Evolutionary conservation across 163 green algal species (phyloP).

Genomic region (Scenedesmus sp.): DNA sequence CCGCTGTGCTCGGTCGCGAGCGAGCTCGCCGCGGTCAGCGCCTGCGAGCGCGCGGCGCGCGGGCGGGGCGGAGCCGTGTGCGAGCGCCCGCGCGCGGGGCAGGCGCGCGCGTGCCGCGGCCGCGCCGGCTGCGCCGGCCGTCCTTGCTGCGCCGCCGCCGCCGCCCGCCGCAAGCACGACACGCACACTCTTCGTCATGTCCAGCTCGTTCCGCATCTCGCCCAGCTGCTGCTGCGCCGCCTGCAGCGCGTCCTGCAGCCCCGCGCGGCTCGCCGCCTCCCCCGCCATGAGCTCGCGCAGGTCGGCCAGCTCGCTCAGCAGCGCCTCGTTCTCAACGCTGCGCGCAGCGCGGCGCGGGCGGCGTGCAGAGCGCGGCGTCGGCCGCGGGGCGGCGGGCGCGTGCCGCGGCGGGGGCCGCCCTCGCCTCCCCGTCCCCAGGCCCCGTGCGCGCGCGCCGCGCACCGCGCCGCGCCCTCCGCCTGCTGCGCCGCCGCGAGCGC

Average conservation of each 20-base stretch:
- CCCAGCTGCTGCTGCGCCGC: constrained; percentile 34
- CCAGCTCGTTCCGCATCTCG: constrained; percentile 49
- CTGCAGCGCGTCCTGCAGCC: constrained; percentile 40
- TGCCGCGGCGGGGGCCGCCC: too few species aligned
- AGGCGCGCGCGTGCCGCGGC: too few species aligned
- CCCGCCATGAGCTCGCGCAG: constrained; percentile 9
- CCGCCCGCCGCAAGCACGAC: too few species aligned
- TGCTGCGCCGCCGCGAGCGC: constrained; percentile 59
- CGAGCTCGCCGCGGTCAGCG: constrained; percentile 24
- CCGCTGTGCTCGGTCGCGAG: constrained; percentile 47
- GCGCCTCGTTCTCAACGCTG: constrained; percentile 65
- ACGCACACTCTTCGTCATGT: too few species aligned
- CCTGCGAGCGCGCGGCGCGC: too few species aligned
- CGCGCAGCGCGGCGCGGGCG: not conserved
- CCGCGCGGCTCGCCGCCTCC: constrained; percentile 15
- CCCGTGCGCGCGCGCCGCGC: too few species aligned
- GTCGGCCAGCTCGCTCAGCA: constrained; percentile 45
- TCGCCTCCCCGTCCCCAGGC: too few species aligned
- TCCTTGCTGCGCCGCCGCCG: too few species aligned
- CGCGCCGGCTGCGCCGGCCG: too few species aligned
- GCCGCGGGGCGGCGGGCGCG: not conserved
- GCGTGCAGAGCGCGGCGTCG: not conserved
- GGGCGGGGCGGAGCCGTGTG: too few species aligned
- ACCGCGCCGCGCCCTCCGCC: constrained; percentile 49
- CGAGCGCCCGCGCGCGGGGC: too few species aligned